Percentiles rank a stretch among this genome's conserved stretches.
These are phyloP conservation scores for Cerioporus squamosus DNA, from an alignment of 1,284 basidiomycete species.

Conservation along the genomic window DNA sequence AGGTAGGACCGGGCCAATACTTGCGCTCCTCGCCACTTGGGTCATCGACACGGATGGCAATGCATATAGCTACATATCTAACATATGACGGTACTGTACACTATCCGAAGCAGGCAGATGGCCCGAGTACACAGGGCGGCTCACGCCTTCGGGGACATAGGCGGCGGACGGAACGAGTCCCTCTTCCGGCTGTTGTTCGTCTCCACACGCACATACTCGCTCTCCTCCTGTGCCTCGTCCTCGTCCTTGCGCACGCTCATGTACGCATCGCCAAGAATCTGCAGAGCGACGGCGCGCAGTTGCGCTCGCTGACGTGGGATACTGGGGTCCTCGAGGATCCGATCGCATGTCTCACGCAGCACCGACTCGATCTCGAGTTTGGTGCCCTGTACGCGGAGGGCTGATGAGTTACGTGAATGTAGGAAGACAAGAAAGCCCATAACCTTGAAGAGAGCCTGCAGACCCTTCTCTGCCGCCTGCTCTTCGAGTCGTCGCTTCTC, in stretches of 20 bases:
- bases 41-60: too few relatives aligned
- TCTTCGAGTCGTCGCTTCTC: conserved; percentile 93
- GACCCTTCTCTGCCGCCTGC: conserved; percentile 94
- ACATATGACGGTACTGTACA: conserved; percentile 5
- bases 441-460: conserved; percentile 94
- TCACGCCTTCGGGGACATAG: background rate
- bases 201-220: conserved; percentile 86
- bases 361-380: conserved; percentile 96
- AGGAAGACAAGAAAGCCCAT: conserved; percentile 7
- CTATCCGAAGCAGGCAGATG: background rate
- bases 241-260: conserved; percentile 72
- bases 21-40: too few relatives aligned
- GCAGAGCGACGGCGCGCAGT: conserved; percentile 81
- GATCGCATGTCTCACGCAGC: conserved; percentile 92
- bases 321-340: conserved; percentile 68
- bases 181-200: conserved; percentile 61
- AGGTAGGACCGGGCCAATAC: too few relatives aligned
- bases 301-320: conserved; percentile 65
- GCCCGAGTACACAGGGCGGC: background rate
- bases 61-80: conserved; percentile 20
- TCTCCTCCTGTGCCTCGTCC: conserved; percentile 56
- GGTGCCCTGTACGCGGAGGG: conserved; percentile 63
- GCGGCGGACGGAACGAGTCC: conserved; percentile 28
- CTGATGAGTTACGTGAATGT: background rate
- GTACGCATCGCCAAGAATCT: conserved; percentile 83